A percentile compares a stretch with the other conserved stretches of the same genome.
phyloP scores from a whole-genome alignment of 495 filamentous ascomycete species.

The Penicillium pancosmium region DNA sequence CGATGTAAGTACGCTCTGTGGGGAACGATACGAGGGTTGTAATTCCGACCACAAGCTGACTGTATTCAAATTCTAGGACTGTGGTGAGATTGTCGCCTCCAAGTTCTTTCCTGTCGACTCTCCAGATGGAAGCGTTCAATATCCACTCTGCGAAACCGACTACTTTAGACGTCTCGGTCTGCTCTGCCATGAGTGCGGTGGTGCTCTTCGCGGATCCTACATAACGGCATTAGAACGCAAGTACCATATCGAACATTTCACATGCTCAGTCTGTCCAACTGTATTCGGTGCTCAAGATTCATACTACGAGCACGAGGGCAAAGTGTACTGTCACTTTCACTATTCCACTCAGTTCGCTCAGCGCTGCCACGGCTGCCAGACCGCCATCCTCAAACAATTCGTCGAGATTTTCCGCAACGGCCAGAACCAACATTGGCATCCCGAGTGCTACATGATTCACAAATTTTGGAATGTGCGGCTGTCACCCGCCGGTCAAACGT shows the following conservation, averaged over 20 bases:
- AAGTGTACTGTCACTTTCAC: constrained; percentile 98
- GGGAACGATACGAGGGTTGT: not conserved
- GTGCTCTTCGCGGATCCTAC: constrained; percentile 93
- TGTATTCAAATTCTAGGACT: constrained; percentile 66
- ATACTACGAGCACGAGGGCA: constrained; percentile 97
- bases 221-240: constrained; percentile 97
- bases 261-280: constrained; percentile 94
- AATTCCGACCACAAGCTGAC: constrained; percentile 7
- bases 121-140: constrained; percentile 80
- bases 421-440: constrained; percentile 98
- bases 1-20: constrained; percentile 61
- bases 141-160: constrained; percentile 96
- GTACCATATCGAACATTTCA: constrained; percentile 99
- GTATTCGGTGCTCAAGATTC: constrained; percentile 97
- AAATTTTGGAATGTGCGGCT: constrained; percentile 99
- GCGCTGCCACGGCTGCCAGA: constrained; percentile 93
- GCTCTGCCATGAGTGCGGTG: constrained; percentile 88
- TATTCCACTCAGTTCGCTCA: constrained; percentile 98
- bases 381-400: constrained; percentile 98
- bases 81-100: constrained; percentile 91
- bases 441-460: constrained; percentile 99
- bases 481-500: constrained; percentile 56
- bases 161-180: constrained; percentile 94
- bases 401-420: constrained; percentile 98
- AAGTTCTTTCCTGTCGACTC: constrained; percentile 98